A percentile compares a stretch with the other conserved stretches of the same genome.
Evolutionary conservation across 2,329 filamentous ascomycete species (phyloP).

Genomic region (Phyllachora maydis): DNA sequence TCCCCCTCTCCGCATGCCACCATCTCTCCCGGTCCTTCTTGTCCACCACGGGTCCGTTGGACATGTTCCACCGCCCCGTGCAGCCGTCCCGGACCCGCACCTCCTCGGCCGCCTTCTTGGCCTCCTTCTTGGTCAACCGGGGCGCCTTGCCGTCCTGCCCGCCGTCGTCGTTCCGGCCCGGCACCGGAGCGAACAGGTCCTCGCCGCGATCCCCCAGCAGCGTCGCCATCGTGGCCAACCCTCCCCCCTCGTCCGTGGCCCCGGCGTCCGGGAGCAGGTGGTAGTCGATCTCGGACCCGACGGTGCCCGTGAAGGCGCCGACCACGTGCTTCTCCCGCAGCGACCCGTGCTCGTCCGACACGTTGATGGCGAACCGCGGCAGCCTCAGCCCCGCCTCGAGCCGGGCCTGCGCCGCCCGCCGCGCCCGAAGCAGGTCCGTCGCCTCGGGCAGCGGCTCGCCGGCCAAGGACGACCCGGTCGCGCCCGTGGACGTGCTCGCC

Average conservation of each 20-base stretch:
- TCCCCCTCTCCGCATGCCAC: constrained; percentile 13
- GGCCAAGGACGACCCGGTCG: constrained; percentile 2
- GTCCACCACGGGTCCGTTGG: constrained; percentile 7
- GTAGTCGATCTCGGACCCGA: constrained; percentile 39
- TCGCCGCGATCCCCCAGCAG: constrained; percentile 26
- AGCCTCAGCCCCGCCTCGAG: constrained; percentile 33
- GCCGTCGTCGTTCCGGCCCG: constrained; percentile 1
- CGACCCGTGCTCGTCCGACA: constrained; percentile 29
- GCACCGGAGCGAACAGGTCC: constrained; percentile 6
- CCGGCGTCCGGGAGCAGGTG: constrained; percentile 34
- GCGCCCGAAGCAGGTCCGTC: constrained; percentile 24
- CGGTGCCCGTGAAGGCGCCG: constrained; percentile 38
- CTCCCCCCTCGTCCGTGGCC: constrained; percentile 32
- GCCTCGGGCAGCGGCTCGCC: constrained; percentile 1
- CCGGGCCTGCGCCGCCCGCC: constrained; percentile 43
- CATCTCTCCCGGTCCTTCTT: constrained; percentile 14
- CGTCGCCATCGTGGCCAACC: constrained; percentile 29
- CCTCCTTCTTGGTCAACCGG: constrained; percentile 3
- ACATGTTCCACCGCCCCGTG: constrained; percentile 13
- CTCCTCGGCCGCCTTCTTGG: constrained; percentile 4
- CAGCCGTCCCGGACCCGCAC: constrained; percentile 9
- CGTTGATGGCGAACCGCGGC: constrained; percentile 36
- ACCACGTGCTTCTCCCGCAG: constrained; percentile 31
- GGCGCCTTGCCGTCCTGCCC: constrained; percentile 3
- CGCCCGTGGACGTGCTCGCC: constrained; percentile 2